Base-by-base conservation (phyloP, 331 rosid species). In the Rosa hybrid region DNA sequence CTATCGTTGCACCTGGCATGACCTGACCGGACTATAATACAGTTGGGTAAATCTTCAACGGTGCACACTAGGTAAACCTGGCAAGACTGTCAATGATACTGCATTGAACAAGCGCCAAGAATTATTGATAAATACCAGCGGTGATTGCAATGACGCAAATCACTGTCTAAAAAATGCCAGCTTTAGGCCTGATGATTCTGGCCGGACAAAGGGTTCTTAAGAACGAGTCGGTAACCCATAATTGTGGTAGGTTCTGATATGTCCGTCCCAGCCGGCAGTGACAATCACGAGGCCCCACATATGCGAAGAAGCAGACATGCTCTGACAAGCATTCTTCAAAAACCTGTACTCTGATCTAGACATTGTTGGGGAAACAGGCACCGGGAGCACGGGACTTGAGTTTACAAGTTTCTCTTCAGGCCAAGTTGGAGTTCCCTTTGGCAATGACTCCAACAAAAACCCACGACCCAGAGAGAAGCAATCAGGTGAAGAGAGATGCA, bases 211-310 rank as follows among this genome's bases (percentile, higher is more conserved):
- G 39, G 25, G 76, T 50, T 80, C 38, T 90, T 83, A 91, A 60
- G 51, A 38, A 30, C 87, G 89, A 76, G 83, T 34, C 0, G 97
- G 97, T 72, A 90, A 80, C 6, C 97, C 97, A 41, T 90, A 90
- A 72, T 90, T 92, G 72, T 82, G 94, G 78, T 87, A 86, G 42
- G 88, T 89, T 78, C 88, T 88, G 68, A 92, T 90, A 83, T 56
- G 74, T 34, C 97, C 97, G 41, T 92, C 97, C 87, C 82, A 78
- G 77, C 97, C 90, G 67, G 94, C 97, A 7, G 92, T 88, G 70
- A 91, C 90, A 38, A 91, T 80, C 51, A 90, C 92, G 65, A 82
- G 89, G 75, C 91, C 92, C 97, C 97, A 91, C 71, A 88, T 57
- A 78, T 87, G 89, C 38, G 84, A 82, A 69, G 91, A 88, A 79